Evolutionary conservation across 305 asterid species (phyloP).

Genomic region (Solanum hybrid): DNA sequence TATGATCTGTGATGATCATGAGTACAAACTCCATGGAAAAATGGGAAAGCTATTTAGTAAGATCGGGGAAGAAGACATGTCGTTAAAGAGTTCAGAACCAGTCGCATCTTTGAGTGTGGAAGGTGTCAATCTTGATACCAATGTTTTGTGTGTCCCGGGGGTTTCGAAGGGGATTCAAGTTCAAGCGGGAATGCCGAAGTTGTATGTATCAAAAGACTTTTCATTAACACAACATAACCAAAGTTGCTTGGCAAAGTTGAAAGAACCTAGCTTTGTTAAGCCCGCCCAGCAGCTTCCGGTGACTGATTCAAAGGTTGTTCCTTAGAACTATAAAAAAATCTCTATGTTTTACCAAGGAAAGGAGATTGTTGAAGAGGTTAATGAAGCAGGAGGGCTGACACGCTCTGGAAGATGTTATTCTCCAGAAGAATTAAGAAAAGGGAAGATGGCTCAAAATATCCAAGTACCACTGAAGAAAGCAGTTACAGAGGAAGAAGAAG

Average conservation of each 20-base stretch:
- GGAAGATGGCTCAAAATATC: neutral
- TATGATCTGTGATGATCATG: too few relatives aligned
- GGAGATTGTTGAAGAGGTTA: too few relatives aligned
- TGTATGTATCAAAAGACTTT: neutral
- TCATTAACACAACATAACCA: too few relatives aligned
- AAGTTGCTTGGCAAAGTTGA: neutral
- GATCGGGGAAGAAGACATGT: neutral
- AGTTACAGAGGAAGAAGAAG: neutral
- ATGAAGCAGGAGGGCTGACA: neutral
- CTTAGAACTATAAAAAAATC: neutral
- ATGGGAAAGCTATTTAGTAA: neutral
- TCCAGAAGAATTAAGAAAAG: rapidly evolving
- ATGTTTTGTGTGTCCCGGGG: neutral
- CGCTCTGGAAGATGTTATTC: neutral
- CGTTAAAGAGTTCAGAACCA: neutral
- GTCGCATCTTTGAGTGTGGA: neutral
- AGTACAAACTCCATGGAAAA: neutral
- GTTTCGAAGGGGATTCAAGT: neutral
- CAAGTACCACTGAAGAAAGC: neutral
- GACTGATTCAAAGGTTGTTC: neutral
- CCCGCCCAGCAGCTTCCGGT: neutral
- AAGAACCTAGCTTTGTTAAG: neutral
- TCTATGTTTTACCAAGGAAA: neutral
- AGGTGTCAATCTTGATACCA: neutral
- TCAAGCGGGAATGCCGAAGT: neutral